Evolutionary conservation across 1,139 yeast genomes (phyloP).

Genomic region (Insectozyma bohioensis): DNA sequence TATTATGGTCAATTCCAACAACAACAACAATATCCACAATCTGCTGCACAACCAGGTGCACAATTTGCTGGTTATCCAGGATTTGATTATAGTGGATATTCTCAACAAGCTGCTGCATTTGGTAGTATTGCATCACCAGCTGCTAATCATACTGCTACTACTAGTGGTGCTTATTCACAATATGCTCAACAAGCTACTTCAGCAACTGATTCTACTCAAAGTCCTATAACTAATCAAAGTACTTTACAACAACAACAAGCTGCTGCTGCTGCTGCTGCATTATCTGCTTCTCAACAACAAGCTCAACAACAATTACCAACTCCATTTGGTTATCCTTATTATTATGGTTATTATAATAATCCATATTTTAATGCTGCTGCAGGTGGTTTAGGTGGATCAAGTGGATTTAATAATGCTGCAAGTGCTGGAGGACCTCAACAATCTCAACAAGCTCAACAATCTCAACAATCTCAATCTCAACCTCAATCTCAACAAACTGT

Average conservation of each 20-base stretch:
- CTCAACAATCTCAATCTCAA: slow-evolving; percentile 9
- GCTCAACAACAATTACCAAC: slow-evolving; percentile 23
- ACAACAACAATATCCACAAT: slow-evolving; percentile 46
- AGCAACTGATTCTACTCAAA: slow-evolving; percentile 20
- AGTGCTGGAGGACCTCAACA: slow-evolving; percentile 11
- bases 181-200: slow-evolving; percentile 29
- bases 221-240: slow-evolving; percentile 30
- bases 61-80: slow-evolving; percentile 49
- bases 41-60: slow-evolving; percentile 40
- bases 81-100: slow-evolving; percentile 42
- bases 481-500: slow-evolving; percentile 13
- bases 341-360: slow-evolving; percentile 44
- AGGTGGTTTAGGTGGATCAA: slow-evolving; percentile 21
- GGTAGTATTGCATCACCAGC: slow-evolving; percentile 33
- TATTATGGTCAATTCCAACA: slow-evolving; percentile 33
- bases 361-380: slow-evolving; percentile 36
- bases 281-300: slow-evolving; percentile 10
- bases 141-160: slow-evolving; percentile 32
- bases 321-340: slow-evolving; percentile 48
- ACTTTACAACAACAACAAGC: slow-evolving; percentile 20
- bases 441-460: slow-evolving; percentile 10
- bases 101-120: slow-evolving; percentile 31
- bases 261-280: slow-evolving; percentile 11
- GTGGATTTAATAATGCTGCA: slow-evolving; percentile 20
- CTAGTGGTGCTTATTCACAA: slow-evolving; percentile 22